Percentiles rank a stretch among this genome's conserved stretches.
phyloP scores from a whole-genome alignment of 768 basidiomycete genomes.

The Psilocybe azurescens region DNA sequence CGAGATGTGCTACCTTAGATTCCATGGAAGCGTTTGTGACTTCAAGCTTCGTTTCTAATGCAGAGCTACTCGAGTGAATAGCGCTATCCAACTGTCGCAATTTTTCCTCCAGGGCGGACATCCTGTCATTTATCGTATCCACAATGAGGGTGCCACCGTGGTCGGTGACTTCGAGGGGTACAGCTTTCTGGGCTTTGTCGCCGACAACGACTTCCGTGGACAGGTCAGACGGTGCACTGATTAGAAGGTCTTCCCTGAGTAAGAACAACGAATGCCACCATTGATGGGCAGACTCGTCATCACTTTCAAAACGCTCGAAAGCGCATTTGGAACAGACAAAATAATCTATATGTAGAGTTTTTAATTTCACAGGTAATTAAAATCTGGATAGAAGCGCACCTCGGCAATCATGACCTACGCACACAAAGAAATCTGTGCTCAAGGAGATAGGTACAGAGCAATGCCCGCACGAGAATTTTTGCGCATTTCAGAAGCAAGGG shows the following conservation, averaged over 20 bases:
- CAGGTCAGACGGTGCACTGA: not conserved
- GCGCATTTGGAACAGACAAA: not conserved
- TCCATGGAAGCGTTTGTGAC: too few species aligned
- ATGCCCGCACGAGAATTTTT: not conserved
- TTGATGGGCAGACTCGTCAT: not conserved
- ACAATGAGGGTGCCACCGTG: not conserved
- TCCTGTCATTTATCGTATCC: not conserved
- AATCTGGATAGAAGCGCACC: not conserved
- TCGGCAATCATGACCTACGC: not conserved
- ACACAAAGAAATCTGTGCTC: not conserved
- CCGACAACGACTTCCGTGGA: not conserved
- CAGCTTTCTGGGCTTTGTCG: not conserved
- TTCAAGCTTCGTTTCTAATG: not conserved
- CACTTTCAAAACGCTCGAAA: not conserved
- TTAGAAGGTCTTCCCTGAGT: not conserved
- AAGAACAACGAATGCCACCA: not conserved
- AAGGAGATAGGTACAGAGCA: not conserved
- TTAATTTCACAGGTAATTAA: not conserved
- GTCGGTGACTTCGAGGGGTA: not conserved
- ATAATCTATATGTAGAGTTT: not conserved
- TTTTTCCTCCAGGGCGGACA: not conserved
- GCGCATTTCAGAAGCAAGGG: not conserved
- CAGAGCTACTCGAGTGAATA: not conserved
- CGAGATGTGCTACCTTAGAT: not conserved
- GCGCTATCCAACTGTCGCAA: not conserved